Evolutionary conservation across 225 moss, liverwort and hornwort species (phyloP).

Genomic region (Thuidium tamariscinum): DNA sequence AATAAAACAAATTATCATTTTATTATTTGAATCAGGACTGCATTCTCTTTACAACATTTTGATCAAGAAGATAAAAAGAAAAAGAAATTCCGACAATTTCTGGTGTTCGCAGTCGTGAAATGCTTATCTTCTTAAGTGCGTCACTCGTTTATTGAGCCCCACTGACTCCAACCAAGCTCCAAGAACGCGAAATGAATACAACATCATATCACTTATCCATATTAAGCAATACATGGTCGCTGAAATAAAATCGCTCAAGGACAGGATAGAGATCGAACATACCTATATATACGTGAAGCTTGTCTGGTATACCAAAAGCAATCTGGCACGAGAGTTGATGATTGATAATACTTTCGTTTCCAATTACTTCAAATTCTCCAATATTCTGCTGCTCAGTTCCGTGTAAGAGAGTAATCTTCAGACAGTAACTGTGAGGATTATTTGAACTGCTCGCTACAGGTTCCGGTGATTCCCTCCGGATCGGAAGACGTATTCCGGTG

Average conservation of each 20-base stretch:
- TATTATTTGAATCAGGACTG: not conserved
- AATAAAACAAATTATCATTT: not conserved
- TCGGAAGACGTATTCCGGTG: conserved; percentile 38
- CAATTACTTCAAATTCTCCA: conserved; percentile 60
- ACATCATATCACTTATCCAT: not conserved
- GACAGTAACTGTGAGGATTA: conserved; percentile 16
- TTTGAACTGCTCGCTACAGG: conserved; percentile 19
- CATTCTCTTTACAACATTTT: not conserved
- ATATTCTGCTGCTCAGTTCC: conserved; percentile 70
- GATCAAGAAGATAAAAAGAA: not conserved
- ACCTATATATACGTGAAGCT: conserved; percentile 91
- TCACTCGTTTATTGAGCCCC: not conserved
- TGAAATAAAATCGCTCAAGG: not conserved
- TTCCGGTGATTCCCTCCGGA: conserved; percentile 10
- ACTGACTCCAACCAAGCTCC: not conserved
- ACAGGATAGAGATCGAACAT: not conserved
- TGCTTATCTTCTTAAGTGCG: not conserved
- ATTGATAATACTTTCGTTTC: conserved; percentile 52
- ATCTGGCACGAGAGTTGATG: conserved; percentile 55
- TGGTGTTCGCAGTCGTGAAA: not conserved
- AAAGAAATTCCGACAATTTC: not conserved
- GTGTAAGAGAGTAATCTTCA: conserved; percentile 69
- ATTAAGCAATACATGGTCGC: not conserved
- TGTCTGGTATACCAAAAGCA: conserved; percentile 26
- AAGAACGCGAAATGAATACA: not conserved